Conservation (phyloP, 148 eudicot genomes). For the Nepenthes gracilis region DNA sequence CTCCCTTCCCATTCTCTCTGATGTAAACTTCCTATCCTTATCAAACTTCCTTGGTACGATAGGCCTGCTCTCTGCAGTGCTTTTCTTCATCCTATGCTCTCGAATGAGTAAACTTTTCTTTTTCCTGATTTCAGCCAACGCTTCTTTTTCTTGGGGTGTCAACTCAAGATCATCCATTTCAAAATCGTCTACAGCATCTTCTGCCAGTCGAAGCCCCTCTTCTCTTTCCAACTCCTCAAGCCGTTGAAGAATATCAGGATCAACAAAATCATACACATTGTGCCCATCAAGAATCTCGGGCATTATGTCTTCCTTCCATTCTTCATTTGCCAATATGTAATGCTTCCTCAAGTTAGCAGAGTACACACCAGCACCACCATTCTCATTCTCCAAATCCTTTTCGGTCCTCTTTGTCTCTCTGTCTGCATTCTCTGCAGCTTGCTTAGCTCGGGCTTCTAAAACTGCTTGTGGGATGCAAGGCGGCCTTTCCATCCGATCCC, state of each 20-base stretch:
- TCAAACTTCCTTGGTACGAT: constrained; percentile 67
- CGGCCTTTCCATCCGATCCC: constrained; percentile 71
- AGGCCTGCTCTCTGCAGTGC: constrained; percentile 66
- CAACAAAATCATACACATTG: constrained; percentile 77
- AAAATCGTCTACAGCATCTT: constrained; percentile 59
- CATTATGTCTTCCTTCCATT: constrained; percentile 84
- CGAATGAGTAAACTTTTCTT: constrained; percentile 73
- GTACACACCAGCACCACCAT: constrained; percentile 97
- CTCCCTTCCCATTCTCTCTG: constrained; percentile 79
- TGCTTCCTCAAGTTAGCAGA: constrained; percentile 81
- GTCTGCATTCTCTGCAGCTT: constrained; percentile 24
- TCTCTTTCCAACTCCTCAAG: constrained; percentile 86
- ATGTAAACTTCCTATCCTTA: constrained; percentile 53
- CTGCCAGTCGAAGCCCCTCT: constrained; percentile 59
- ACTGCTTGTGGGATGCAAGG: constrained; percentile 74
- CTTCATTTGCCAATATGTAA: constrained; percentile 68
- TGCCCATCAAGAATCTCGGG: constrained; percentile 91
- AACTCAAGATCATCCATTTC: constrained; percentile 69
- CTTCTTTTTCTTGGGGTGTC: constrained; percentile 55
- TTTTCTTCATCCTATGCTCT: constrained; percentile 81
- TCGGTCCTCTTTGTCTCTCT: constrained; percentile 58
- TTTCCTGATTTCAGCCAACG: constrained; percentile 59
- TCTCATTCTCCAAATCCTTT: constrained; percentile 71
- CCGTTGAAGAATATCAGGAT: constrained; percentile 76
- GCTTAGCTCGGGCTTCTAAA: constrained; percentile 64